Percentiles rank a stretch among this genome's conserved stretches.
These are phyloP conservation scores for Rhynchospora breviuscula DNA, from an alignment of 176 grass and related monocot genomes.

Conservation along the genomic window DNA sequence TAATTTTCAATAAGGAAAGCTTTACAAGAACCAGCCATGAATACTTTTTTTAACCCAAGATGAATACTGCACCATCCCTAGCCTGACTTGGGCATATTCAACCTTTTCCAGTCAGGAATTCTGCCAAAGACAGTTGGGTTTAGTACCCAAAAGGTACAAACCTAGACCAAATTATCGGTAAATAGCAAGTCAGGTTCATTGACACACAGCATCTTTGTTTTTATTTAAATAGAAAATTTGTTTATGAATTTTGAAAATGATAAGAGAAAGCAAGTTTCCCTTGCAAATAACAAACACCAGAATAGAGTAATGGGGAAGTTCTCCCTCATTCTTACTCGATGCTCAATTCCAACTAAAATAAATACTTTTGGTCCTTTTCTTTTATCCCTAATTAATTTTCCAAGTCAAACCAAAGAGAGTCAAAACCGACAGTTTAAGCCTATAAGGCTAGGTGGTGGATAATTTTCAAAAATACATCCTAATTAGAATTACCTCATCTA, in stretches of 20 bases:
- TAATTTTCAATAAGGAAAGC: neutral
- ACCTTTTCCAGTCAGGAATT: neutral
- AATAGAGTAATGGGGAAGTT: neutral
- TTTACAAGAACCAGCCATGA: neutral
- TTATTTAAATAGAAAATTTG: neutral
- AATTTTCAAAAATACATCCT: neutral
- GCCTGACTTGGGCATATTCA: neutral
- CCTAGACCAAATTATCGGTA: neutral
- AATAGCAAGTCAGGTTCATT: neutral
- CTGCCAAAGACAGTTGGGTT: neutral
- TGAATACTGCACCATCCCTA: neutral
- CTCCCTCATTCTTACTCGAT: neutral
- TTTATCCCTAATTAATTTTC: neutral
- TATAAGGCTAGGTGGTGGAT: neutral
- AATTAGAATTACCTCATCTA: constrained; percentile 69
- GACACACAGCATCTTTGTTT: neutral
- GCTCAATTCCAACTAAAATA: neutral
- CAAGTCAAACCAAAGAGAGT: neutral
- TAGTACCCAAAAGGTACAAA: neutral
- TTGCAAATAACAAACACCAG: neutral
- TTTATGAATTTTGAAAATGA: neutral
- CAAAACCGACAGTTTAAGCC: neutral
- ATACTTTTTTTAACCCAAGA: no score
- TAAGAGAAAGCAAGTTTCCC: neutral
- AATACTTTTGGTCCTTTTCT: neutral